These are phyloP conservation scores for Lasiodiplodia sp. DNA, from an alignment of 2,329 filamentous ascomycete species.

Conservation along the genomic window DNA sequence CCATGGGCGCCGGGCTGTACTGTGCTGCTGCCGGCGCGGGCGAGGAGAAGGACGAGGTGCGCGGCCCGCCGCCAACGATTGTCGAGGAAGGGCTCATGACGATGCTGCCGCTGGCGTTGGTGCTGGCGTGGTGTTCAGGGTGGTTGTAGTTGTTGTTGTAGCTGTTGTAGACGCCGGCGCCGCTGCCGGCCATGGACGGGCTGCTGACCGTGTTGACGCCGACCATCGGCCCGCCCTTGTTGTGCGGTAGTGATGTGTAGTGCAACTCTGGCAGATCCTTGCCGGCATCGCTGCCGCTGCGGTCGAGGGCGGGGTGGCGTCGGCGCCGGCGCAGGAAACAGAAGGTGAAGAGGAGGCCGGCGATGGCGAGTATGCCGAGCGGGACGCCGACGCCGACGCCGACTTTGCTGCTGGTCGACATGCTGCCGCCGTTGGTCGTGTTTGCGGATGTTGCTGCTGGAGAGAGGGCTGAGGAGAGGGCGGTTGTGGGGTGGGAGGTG, in stretches of 20 bases:
- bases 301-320: not conserved
- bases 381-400: slow-evolving; percentile 54
- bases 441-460: no score
- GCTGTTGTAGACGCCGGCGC: no score
- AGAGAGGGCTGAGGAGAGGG: not conserved
- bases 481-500: not conserved
- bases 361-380: slow-evolving; percentile 64
- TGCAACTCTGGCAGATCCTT: slow-evolving; percentile 5
- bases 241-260: slow-evolving; percentile 2
- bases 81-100: no score
- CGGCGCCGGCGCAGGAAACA: not conserved
- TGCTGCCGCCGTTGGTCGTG: not conserved
- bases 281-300: not conserved
- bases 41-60: no score
- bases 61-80: no score
- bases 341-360: not conserved
- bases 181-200: no score
- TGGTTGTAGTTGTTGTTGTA: not conserved
- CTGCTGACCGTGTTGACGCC: no score
- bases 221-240: not conserved
- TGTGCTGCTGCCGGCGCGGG: no score
- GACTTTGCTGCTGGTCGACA: slow-evolving; percentile 33
- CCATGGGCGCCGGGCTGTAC: not conserved
- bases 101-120: no score
- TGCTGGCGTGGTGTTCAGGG: no score